These are phyloP conservation scores for Xanthoconium separans DNA, from an alignment of 1,284 basidiomycete species.

Conservation along the genomic window DNA sequence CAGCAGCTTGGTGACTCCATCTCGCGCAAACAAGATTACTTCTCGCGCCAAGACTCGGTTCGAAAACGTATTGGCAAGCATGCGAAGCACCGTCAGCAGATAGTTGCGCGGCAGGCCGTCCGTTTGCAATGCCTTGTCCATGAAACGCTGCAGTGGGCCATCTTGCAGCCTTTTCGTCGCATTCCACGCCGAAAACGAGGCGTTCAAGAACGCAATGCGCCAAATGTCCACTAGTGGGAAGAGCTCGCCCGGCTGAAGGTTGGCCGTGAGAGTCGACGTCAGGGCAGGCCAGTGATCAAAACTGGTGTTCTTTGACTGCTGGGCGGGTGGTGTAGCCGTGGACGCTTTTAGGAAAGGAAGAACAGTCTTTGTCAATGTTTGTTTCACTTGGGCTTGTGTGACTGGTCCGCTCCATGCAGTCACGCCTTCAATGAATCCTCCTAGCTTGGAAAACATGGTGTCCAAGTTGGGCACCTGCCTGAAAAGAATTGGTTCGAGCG, in stretches of 20 bases:
- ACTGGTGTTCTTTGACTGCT: conserved; percentile 5
- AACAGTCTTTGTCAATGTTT: conserved; percentile 47
- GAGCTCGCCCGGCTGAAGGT: conserved; percentile 57
- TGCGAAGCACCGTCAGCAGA: conserved; percentile 67
- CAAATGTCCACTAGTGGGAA: conserved; percentile 87
- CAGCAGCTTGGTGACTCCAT: conserved; percentile 48
- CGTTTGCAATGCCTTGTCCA: conserved; percentile 42
- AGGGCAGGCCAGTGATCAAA: conserved; percentile 33
- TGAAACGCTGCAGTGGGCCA: conserved; percentile 42
- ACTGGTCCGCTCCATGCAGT: conserved; percentile 33
- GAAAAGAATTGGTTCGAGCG: conserved; percentile 76
- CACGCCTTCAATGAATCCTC: conserved; percentile 56
- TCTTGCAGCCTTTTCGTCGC: conserved; percentile 35
- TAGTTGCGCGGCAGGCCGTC: conserved; percentile 48
- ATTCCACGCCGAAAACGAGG: conserved; percentile 51
- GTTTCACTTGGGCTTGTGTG: conserved; percentile 47
- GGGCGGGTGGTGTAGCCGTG: conserved; percentile 27
- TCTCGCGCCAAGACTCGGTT: conserved; percentile 50
- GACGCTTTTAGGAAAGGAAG: conserved; percentile 69
- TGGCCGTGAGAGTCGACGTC: conserved; percentile 44
- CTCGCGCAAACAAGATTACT: conserved; percentile 45
- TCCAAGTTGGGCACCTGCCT: conserved; percentile 69
- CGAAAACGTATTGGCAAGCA: conserved; percentile 75
- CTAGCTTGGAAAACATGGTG: conserved; percentile 61
- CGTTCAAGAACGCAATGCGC: conserved; percentile 75